These are phyloP conservation scores for Rhododendron henanense DNA, from an alignment of 148 eudicot genomes.

Conservation along the genomic window DNA sequence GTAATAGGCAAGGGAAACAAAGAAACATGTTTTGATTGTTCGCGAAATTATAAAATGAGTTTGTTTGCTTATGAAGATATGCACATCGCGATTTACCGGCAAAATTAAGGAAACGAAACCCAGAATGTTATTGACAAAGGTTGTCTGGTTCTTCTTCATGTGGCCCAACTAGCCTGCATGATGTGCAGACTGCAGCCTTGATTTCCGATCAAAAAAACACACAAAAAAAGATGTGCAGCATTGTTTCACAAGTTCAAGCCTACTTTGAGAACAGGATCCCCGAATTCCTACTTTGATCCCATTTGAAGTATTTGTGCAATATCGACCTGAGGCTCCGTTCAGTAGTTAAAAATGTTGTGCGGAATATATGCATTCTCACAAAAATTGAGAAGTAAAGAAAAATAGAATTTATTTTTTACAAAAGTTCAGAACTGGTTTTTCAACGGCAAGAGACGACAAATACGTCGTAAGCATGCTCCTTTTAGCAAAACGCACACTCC, in stretches of 20 bases:
- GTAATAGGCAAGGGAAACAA: no score
- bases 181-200: background rate
- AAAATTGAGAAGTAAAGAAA: no score
- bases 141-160: background rate
- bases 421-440: no score
- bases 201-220: background rate
- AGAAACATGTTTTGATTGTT: background rate
- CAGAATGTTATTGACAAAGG: background rate
- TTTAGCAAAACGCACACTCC: no score
- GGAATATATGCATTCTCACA: no score
- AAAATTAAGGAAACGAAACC: background rate
- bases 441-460: no score
- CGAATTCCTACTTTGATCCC: background rate
- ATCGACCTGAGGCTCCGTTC: no score
- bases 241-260: background rate
- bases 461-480: no score
- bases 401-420: no score
- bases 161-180: no score
- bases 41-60: background rate
- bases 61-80: background rate
- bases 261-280: background rate
- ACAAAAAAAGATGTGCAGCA: background rate
- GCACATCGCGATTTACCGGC: background rate
- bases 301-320: background rate
- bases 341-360: no score